phyloP scores from a whole-genome alignment of 2,329 filamentous ascomycete genomes.

The Talaromyces rugulosus region DNA sequence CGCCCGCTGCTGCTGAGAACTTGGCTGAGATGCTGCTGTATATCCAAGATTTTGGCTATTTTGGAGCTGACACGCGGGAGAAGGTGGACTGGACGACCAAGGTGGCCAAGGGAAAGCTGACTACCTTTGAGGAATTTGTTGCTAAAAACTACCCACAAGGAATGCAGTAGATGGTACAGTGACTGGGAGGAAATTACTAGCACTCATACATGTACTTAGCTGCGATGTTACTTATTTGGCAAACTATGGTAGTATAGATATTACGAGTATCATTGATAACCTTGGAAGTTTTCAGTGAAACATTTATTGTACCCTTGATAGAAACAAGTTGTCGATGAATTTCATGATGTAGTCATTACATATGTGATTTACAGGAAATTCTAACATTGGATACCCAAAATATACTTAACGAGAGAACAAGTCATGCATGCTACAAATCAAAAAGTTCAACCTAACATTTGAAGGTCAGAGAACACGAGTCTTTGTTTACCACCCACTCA shows the following conservation, averaged over 20 bases:
- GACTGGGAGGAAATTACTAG: not conserved
- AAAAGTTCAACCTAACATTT: no score
- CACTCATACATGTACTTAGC: not conserved
- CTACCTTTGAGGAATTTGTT: not conserved
- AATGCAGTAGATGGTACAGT: not conserved
- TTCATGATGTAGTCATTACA: no score
- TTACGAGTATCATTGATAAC: not conserved
- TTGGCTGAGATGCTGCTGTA: slow-evolving; percentile 24
- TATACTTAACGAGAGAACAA: no score
- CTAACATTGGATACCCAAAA: no score
- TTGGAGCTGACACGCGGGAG: not conserved
- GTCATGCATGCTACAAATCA: no score
- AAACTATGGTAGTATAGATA: not conserved
- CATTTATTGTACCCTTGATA: no score
- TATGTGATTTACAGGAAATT: no score
- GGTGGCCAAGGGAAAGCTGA: not conserved
- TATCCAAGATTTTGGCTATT: slow-evolving; percentile 34
- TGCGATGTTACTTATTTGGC: not conserved
- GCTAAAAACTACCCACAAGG: not conserved
- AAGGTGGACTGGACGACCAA: not conserved
- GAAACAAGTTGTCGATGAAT: no score
- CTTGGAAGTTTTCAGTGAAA: no score
- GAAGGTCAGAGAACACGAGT: no score
- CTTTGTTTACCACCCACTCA: slow-evolving; percentile 27
- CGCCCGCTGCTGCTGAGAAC: slow-evolving; percentile 9